A percentile compares a stretch with the other conserved stretches of the same genome.
Evolutionary conservation across 192 early-diverging fungal genomes (phyloP).

Genomic region (Cetraspora pellucida): DNA sequence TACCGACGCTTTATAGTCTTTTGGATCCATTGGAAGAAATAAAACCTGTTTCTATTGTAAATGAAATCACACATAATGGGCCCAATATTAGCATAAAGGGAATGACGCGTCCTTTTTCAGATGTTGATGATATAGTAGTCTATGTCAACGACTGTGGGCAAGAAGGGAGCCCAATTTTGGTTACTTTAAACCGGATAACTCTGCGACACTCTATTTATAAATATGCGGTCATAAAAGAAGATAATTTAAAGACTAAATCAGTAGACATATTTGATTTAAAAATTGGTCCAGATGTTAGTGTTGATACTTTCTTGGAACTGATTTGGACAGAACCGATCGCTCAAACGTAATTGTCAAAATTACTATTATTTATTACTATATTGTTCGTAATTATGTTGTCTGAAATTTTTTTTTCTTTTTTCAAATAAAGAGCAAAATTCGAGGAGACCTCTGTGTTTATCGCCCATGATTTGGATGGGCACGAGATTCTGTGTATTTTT

Average conservation of each 20-base stretch:
- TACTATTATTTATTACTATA: not conserved
- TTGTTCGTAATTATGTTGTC: not conserved
- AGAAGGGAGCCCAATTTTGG: constrained; percentile 9
- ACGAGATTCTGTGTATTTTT: constrained; percentile 38
- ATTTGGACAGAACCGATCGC: not conserved
- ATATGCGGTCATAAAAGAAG: constrained; percentile 23
- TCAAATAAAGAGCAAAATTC: constrained; percentile 9
- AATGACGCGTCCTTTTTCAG: constrained; percentile 3
- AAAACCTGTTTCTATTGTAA: constrained; percentile 39
- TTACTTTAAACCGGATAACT: constrained; percentile 17
- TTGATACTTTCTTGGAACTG: constrained; percentile 33
- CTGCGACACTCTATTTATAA: constrained; percentile 10
- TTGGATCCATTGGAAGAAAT: constrained; percentile 52
- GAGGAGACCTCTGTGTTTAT: constrained; percentile 36
- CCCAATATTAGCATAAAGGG: not conserved
- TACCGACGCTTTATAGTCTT: constrained; percentile 48
- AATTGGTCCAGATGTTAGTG: constrained; percentile 25
- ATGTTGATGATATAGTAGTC: constrained; percentile 23
- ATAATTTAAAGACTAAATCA: constrained; percentile 5
- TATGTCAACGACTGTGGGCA: constrained; percentile 28
- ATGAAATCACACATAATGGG: constrained; percentile 9
- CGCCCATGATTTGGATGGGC: constrained; percentile 40
- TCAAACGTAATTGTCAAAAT: constrained; percentile 1
- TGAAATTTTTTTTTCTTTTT: not conserved
- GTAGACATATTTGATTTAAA: constrained; percentile 27